phyloP scores from a whole-genome alignment of 1,139 yeast genomes.

The Candida dubliniensis region DNA sequence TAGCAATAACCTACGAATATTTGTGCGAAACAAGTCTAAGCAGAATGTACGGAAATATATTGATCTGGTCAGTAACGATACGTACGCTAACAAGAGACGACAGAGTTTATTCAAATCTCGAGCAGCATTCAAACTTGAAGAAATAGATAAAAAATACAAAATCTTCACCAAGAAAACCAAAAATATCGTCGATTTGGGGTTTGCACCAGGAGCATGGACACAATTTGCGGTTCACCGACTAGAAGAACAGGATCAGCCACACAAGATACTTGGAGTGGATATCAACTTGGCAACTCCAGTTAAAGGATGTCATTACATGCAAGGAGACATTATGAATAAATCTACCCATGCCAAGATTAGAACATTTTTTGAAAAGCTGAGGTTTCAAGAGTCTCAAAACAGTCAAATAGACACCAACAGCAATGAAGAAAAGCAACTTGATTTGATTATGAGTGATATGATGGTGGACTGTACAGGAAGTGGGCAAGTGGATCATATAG shows the following conservation, averaged over 20 bases:
- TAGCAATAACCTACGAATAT: not conserved
- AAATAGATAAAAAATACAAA: constrained; percentile 62
- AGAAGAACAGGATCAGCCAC: constrained; percentile 14
- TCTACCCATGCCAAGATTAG: constrained; percentile 33
- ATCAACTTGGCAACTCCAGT: constrained; percentile 41
- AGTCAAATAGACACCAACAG: constrained; percentile 3
- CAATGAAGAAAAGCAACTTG: constrained; percentile 16
- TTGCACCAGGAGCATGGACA: constrained; percentile 54
- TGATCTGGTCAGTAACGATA: constrained; percentile 63
- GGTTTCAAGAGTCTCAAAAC: not conserved
- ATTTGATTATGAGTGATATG: constrained; percentile 47
- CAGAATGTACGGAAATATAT: constrained; percentile 74
- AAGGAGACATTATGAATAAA: constrained; percentile 41
- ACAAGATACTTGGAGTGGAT: constrained; percentile 43
- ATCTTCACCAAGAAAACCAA: constrained; percentile 50
- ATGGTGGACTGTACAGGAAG: constrained; percentile 50
- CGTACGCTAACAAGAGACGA: constrained; percentile 59
- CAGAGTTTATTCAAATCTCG: constrained; percentile 64
- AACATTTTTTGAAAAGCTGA: constrained; percentile 16
- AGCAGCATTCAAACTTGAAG: constrained; percentile 85
- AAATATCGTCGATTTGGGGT: constrained; percentile 73
- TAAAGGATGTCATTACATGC: constrained; percentile 38
- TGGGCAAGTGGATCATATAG: constrained; percentile 43
- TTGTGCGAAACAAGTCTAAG: constrained; percentile 19
- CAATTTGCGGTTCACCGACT: constrained; percentile 39